phyloP scores from a whole-genome alignment of 495 filamentous ascomycete species.

The Aspergillus nanangensis region DNA sequence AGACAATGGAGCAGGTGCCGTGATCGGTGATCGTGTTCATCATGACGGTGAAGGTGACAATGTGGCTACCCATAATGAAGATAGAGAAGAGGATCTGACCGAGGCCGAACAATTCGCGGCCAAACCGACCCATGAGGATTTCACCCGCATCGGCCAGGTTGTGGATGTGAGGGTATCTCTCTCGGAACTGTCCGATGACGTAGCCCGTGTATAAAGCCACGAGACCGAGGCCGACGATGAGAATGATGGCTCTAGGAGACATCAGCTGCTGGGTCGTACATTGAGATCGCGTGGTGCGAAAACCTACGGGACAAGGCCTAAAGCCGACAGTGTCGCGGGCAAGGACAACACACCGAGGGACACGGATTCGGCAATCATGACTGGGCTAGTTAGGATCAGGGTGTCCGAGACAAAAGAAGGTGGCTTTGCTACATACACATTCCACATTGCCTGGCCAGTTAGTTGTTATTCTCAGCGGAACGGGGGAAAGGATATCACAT shows the following conservation, averaged over 20 bases:
- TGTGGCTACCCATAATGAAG: conserved; percentile 76
- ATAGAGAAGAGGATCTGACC: conserved; percentile 66
- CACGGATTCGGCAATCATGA: conserved; percentile 69
- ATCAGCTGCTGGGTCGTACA: not conserved
- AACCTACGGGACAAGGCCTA: conserved; percentile 54
- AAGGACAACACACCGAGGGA: conserved; percentile 64
- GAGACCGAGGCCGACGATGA: conserved; percentile 63
- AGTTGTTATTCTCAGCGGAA: not conserved
- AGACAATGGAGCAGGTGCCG: conserved; percentile 65
- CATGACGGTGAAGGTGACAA: conserved; percentile 66
- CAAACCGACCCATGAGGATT: conserved; percentile 57
- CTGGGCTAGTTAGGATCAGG: conserved; percentile 8
- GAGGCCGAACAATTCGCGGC: conserved; percentile 61
- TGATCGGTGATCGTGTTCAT: conserved; percentile 63
- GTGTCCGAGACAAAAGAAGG: not conserved
- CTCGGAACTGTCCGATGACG: conserved; percentile 64
- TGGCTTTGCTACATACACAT: conserved; percentile 17
- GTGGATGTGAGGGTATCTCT: conserved; percentile 60
- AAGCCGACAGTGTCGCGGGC: conserved; percentile 53
- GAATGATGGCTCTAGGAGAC: conserved; percentile 41
- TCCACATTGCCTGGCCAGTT: conserved; percentile 32
- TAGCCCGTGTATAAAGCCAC: conserved; percentile 73
- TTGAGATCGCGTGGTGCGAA: not conserved
- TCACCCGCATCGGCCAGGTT: conserved; percentile 65
- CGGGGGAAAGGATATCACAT: conserved; percentile 14